A percentile compares a stretch with the other conserved stretches of the same genome.
These are phyloP conservation scores for Sarocladium strictum DNA, from an alignment of 2,329 filamentous ascomycete genomes.

Conservation along the genomic window DNA sequence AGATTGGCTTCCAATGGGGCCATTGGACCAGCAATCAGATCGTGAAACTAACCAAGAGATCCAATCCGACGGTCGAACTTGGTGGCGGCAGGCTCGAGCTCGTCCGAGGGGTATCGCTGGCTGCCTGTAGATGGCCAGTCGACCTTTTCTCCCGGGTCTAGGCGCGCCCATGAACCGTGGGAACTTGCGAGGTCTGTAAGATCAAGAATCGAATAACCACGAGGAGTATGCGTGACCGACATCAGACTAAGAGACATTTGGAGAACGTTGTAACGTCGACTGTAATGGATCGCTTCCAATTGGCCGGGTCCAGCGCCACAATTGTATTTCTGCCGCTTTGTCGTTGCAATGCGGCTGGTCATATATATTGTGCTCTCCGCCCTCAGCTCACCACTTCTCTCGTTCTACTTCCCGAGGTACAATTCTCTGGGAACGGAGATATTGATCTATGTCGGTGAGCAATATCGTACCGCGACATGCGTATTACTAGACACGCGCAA, in stretches of 20 bases:
- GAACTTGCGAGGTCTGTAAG: background rate
- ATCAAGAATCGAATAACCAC: background rate
- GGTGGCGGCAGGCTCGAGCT: background rate
- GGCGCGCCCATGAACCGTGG: background rate
- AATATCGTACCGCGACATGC: background rate
- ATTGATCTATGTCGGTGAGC: background rate
- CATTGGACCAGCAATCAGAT: background rate
- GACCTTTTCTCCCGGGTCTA: constrained; percentile 5
- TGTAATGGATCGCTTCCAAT: constrained; percentile 1
- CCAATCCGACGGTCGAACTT: background rate
- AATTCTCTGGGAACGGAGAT: background rate
- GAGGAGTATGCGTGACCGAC: background rate
- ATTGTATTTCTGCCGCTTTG: background rate
- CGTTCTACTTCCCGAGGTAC: too few species aligned
- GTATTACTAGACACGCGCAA: background rate
- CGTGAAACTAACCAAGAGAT: background rate
- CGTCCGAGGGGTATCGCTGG: background rate
- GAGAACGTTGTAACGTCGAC: background rate
- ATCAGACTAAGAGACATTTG: background rate
- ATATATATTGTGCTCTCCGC: background rate
- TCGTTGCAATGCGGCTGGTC: constrained; percentile 6
- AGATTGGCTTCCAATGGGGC: background rate
- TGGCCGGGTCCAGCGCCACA: background rate
- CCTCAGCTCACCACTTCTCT: background rate
- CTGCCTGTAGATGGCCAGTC: background rate